Base-by-base conservation (phyloP, 805 yeast genomes). In the Teunomyces tritomae region DNA sequence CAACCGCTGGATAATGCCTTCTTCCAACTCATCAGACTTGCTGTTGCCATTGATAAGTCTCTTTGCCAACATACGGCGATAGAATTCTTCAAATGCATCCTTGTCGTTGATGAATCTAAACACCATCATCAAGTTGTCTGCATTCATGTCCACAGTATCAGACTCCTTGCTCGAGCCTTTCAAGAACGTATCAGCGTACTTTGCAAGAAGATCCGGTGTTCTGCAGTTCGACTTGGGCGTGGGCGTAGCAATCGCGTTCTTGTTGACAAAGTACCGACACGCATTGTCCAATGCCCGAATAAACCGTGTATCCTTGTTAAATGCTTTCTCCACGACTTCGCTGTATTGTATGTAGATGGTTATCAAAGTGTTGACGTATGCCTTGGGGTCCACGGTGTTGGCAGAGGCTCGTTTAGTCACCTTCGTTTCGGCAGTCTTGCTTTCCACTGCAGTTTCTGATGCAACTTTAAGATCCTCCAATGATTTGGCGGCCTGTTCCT, bases 81-180 rank as follows among this genome's bases (percentile, higher is more conserved):
- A 94, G 71, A 88, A 87, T 51, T 85, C 86, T 70, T 94, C 98
- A 68, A 94, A 95, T 36, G 94, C 88, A 71, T 95, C 98, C 65
- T 90, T 91, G 64, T 94, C 98, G 39, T 88, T 90, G 49, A 95
- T 78, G 63, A 87, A 92, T 61, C 84, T 85, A 75, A 94, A 89
- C 26, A 94, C 76, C 11, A 84, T 80, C 87, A 92, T 88, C 57
- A 94, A 79, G 59, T 91, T 94, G 56, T 87, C 91, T 41, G 87
- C 82, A 45, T 83, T 82, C 84, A 91, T 82, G 61, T 85, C 92
- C 49, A 74, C 71, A 11, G 79, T 74, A 52, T 85, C 91, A 0
- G 79, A 70, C 49, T 83, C 87, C 61, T 85, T 85, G 41, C 82
- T 77, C n/a, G 83, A 79, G 62, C 85, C 86, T 62, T 84, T 88